Evolutionary conservation across 1,284 basidiomycete species (phyloP).

Genomic region (Heterobasidion occidentale): DNA sequence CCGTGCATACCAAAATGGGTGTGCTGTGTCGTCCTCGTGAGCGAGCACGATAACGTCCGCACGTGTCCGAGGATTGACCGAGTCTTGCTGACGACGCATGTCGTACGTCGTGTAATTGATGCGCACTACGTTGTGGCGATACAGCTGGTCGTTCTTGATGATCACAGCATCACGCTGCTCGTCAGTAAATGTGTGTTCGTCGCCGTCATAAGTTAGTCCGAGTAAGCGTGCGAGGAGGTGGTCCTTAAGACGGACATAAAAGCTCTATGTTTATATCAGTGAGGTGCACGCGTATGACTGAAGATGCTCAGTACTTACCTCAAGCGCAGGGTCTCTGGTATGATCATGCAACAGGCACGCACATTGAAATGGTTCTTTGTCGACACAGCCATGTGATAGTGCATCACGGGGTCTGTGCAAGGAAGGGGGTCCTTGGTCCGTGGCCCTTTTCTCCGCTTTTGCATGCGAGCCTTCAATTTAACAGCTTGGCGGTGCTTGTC

Average conservation of each 20-base stretch:
- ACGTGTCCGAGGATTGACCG: constrained; percentile 14
- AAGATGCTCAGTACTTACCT: constrained; percentile 5
- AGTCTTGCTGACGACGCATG: constrained; percentile 13
- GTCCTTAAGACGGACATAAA: constrained; percentile 8
- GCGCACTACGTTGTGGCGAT: background rate
- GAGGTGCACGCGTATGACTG: background rate
- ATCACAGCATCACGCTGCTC: background rate
- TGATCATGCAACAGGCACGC: constrained; percentile 5
- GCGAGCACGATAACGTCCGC: constrained; percentile 13
- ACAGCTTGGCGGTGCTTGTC: background rate
- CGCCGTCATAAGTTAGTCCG: background rate
- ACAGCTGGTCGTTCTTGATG: background rate
- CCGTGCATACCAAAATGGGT: constrained; percentile 4
- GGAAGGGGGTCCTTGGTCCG: constrained; percentile 1
- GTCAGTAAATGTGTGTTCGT: background rate
- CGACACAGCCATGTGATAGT: constrained; percentile 10
- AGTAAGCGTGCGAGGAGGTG: constrained; percentile 1
- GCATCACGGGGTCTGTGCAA: constrained; percentile 1
- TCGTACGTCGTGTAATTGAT: constrained; percentile 5
- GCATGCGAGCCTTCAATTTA: background rate
- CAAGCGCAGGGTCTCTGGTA: constrained; percentile 11
- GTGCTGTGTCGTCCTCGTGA: background rate
- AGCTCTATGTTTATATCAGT: background rate
- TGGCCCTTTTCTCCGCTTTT: background rate
- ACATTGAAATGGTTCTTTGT: constrained; percentile 6